Evolutionary conservation across 2,329 filamentous ascomycete genomes (phyloP).

Genomic region (Talaromyces sp.): DNA sequence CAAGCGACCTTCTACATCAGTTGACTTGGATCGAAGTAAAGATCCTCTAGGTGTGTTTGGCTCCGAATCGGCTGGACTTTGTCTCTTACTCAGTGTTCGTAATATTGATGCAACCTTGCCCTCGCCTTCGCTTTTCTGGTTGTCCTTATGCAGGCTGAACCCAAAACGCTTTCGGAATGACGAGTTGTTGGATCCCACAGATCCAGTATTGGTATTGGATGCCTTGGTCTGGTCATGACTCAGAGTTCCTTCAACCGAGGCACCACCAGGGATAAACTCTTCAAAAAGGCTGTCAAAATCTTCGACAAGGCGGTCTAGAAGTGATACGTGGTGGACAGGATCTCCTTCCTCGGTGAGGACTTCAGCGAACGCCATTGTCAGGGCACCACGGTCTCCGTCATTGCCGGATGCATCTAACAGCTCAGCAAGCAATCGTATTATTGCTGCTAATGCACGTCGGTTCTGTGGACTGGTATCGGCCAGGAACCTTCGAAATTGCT

Average conservation of each 20-base stretch:
- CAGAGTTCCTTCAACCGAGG: constrained; percentile 44
- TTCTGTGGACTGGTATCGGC: constrained; percentile 61
- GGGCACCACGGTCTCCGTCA: constrained; percentile 82
- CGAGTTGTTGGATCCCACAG: constrained; percentile 81
- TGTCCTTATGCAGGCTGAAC: constrained; percentile 76
- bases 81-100: constrained; percentile 84
- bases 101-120: constrained; percentile 77
- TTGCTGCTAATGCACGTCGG: constrained; percentile 75
- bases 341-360: constrained; percentile 76
- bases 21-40: constrained; percentile 73
- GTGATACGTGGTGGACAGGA: constrained; percentile 80
- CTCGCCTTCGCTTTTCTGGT: constrained; percentile 70
- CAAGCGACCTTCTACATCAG: constrained; percentile 64
- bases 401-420: constrained; percentile 87
- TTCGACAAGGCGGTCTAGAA: constrained; percentile 85
- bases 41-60: constrained; percentile 69
- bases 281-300: constrained; percentile 90
- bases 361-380: constrained; percentile 88
- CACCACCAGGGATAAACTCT: constrained; percentile 54
- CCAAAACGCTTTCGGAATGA: constrained; percentile 84
- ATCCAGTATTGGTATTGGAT: constrained; percentile 68
- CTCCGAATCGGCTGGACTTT: constrained; percentile 65
- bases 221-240: constrained; percentile 61
- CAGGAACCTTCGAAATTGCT: constrained; percentile 58
- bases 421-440: constrained; percentile 84